These are phyloP conservation scores for Penicillium sp. DNA, from an alignment of 2,329 filamentous ascomycete species.

Conservation along the genomic window DNA sequence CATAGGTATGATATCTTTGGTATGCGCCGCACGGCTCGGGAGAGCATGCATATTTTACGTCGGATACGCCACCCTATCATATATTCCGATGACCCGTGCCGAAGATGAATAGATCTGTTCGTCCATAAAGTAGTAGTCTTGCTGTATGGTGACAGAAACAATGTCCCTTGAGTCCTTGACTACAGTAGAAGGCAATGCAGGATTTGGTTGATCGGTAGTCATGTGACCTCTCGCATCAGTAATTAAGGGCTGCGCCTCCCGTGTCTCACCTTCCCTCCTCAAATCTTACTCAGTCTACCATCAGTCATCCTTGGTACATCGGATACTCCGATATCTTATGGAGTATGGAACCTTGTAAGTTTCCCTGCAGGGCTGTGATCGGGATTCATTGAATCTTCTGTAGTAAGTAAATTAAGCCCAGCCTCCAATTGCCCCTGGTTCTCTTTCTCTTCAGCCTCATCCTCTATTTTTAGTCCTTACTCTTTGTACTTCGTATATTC, in stretches of 20 bases:
- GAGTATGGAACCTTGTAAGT: not conserved
- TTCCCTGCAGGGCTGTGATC: not conserved
- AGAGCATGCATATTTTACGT: not conserved
- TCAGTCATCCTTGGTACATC: not conserved
- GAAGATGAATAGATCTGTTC: not conserved
- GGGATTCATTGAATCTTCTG: not conserved
- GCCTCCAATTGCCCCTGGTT: not conserved
- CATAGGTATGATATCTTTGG: not conserved
- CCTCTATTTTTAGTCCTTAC: not conserved
- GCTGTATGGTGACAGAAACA: too few species aligned
- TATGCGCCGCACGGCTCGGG: not conserved
- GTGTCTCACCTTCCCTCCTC: constrained; percentile 2
- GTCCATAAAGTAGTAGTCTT: too few species aligned
- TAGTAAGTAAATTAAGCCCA: not conserved
- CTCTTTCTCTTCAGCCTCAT: not conserved
- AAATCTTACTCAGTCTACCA: not conserved
- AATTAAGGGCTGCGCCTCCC: constrained; percentile 1
- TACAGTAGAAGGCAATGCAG: too few species aligned
- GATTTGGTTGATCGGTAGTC: not conserved
- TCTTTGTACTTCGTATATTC: not conserved
- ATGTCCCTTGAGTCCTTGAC: too few species aligned
- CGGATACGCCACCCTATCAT: not conserved
- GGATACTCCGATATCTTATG: not conserved
- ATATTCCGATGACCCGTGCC: not conserved
- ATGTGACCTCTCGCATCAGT: not conserved